Percentiles rank a stretch among this genome's conserved stretches.
Conservation (phyloP, 306 rosid genomes). For the Gillenia trifoliata region DNA sequence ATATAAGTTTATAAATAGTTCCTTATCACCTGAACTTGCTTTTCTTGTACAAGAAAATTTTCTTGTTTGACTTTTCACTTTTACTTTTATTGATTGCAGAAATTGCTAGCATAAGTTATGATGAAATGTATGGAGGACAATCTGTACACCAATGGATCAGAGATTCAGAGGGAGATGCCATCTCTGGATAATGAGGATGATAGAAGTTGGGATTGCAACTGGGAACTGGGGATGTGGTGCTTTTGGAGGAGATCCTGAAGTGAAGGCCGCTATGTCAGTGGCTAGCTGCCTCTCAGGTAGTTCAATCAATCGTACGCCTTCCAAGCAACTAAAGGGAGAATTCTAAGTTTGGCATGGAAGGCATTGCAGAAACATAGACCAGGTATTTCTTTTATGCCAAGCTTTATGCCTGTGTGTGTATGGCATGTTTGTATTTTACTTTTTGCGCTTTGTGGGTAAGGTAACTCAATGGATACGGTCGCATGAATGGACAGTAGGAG, state of each 20-base stretch:
- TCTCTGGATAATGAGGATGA: conserved; percentile 22
- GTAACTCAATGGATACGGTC: conserved; percentile 56
- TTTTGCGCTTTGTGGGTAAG: conserved; percentile 27
- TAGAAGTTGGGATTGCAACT: conserved; percentile 66
- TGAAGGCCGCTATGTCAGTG: conserved; percentile 81
- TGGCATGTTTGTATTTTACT: neutral
- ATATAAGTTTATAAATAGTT: neutral
- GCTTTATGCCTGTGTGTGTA: neutral
- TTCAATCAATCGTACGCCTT: conserved; percentile 20
- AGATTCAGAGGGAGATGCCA: conserved; percentile 27
- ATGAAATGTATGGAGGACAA: conserved; percentile 26
- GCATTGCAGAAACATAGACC: conserved; percentile 54
- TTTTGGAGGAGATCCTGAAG: conserved; percentile 93
- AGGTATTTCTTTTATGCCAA: conserved; percentile 36
- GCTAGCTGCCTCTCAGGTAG: conserved; percentile 98
- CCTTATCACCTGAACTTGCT: neutral
- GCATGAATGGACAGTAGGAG: conserved; percentile 88
- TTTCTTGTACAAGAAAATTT: neutral
- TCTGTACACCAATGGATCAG: conserved; percentile 18
- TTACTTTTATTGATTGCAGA: conserved; percentile 30
- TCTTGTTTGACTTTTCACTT: conserved; percentile 5
- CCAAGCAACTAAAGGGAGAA: neutral
- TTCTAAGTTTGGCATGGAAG: conserved; percentile 37
- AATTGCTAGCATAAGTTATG: conserved; percentile 28
- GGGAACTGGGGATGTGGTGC: conserved; percentile 99